Evolutionary conservation across 306 rosid species (phyloP), one percentile per base, ranked within the genome.

Genomic region (Castanospermum australe): DNA sequence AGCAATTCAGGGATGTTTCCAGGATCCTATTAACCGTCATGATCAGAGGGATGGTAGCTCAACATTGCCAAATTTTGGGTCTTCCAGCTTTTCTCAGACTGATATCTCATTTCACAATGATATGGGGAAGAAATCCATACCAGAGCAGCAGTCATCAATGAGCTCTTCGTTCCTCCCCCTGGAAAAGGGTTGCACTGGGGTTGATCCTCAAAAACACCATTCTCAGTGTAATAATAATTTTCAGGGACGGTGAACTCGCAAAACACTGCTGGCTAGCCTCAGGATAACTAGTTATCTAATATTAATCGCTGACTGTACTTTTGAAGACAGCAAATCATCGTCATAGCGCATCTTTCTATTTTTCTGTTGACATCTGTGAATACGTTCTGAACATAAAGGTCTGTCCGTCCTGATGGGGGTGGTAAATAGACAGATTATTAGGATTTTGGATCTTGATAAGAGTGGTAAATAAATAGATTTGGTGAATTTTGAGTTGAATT

Each of bases 11-110:
- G 84, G 86, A 67, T 72, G 69, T 84, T 83, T 89, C 48, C 84
- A 80, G 78, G 91, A 87, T 64, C 85, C 73, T 1, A 77, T 70
- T 2, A 72, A 63, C 68, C 59, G 80, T 44, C 83, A 76, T 56
- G 70, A 8, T 59, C 85, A 69, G 44, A 84, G 62, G 48, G 75
- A 55, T 66, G 70, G 81, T 59, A 35, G 76, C 70, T 5, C 51
- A 28, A 60, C 77, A 9, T 69, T 89, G 25, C 89, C 90, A 22
- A 89, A 92, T 75, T 83, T 86, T 65, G 89, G 91, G 57, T 80
- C 90, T 12, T 71, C 79, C 8, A 78, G 82, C 83, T 76, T 77
- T 69, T 88, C 88, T 61, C 92, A 59, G 63, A 87, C 75, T 44
- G 90, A 88, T 69, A 72, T 82, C 42, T 82, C 91, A 33, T 79